Evolutionary conservation across 441 rosid genomes (phyloP), one percentile per base, ranked within the genome.

Genomic region (Erodium chrysanthum): DNA sequence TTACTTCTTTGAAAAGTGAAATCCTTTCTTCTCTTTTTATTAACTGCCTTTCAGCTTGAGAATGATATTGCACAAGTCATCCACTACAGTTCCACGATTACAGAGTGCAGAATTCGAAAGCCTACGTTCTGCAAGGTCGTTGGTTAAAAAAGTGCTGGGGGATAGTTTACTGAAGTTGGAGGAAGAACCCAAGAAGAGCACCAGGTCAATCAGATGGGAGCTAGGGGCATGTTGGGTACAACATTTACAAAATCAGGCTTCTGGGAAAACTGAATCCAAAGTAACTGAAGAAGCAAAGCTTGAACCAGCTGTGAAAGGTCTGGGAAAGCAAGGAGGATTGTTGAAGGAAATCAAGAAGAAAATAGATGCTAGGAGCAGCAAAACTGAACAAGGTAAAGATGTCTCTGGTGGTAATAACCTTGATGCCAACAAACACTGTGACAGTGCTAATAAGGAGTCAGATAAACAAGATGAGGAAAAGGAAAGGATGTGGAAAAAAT

Each of bases 211-310:
- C 75, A 85, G 91, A 79, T 88, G 95, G 95, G 95, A 86, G 73
- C 77, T 86, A 60, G 95, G 95, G 75, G 95, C 91, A 52, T 86
- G 91, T 74, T 88, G 90, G 95, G 87, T 86, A 68, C 95, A 88
- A 71, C 95, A 86, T 80, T 73, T 88, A 71, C 91, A 86, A 80
- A 86, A 79, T 79, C 88, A 88, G 76, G 82, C 91, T 77, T 82
- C 89, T 12, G 92, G 85, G 71, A 92, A 87, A 84, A 84, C 68
- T 37, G 97, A 95, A 29, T 68, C 86, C 17, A 87, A 86, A 81
- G 84, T 80, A 77, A 75, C 79, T 70, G 97, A 90, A 85, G 92
- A 87, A 78, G 72, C 80, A 25, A 88, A 84, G 84, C 82, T 75
- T 50, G 88, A 85, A 77, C 82, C 87, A 58, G 80, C 86, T 63